Base-by-base conservation (phyloP, 352 stramenopile species). In the Pythium periplocum region DNA sequence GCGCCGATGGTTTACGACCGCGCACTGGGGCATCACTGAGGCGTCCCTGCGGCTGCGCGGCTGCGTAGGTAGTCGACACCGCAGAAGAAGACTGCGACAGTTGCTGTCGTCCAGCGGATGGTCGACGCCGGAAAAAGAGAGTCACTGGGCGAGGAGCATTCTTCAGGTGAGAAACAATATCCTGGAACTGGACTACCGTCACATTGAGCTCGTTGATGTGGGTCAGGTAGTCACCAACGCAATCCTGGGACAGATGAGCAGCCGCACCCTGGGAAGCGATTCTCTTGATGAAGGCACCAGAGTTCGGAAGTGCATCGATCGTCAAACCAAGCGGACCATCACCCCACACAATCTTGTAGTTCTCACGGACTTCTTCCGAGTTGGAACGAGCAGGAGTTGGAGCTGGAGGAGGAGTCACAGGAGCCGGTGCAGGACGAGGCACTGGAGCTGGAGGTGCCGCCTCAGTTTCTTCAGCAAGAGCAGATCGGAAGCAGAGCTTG, bases 191-290 rank as follows among this genome's bases (percentile, higher is more conserved):
- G 53, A 94, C 60, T 32, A 66, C 78, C 12, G 61, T 69, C n/a
- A 92, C 75, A 55, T 92, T 78, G 63, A 92, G 87, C 45, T 91
- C 82, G 55, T 94, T 94, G 55, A 94, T 92, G 55, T 91, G 77
- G 10, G 78, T 90, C 47, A 94, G 67, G 42, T 85, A 80, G 55
- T 94, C 83, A 26, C 79, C 79, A 11, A 89, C 66, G 58, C 83
- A 92, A 44, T 94, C 83, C 33, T 94, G 78, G n/a, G 81, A 71
- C 5, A 94, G 62, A 34, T 83, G 71, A 34, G 81, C 71, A 0
- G 83, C 81, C 34, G 83, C 83, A n/a, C 83, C 83, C 6, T 83
- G 67, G 35, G 74, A 65, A 41, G 75, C 78, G 48, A 91, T 90
- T 33, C 83, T 81, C 62, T 94, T 94, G 52, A 94, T 94, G 62